phyloP scores from a whole-genome alignment of 257 asterid species.

The Solanum virginianum region DNA sequence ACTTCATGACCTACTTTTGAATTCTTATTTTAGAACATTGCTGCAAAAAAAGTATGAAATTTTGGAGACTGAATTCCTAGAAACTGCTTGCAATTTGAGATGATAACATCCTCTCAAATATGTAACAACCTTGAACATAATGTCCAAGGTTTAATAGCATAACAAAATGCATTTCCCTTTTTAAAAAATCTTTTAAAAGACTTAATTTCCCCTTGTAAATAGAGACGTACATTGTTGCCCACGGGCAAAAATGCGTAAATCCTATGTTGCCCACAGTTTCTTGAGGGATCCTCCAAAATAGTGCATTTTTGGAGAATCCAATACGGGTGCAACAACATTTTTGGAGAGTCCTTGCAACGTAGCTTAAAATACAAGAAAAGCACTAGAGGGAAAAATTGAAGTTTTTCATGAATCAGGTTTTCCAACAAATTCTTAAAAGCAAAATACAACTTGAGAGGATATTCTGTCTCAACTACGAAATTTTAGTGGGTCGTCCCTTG shows the following conservation, averaged over 20 bases:
- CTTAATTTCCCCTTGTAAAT: neutral
- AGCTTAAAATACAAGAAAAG: neutral
- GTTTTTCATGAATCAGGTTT: neutral
- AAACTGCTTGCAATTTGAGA: neutral
- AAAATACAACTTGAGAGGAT: neutral
- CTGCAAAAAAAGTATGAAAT: neutral
- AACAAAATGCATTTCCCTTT: neutral
- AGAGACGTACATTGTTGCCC: neutral
- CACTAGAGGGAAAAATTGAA: neutral
- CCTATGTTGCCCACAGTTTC: neutral
- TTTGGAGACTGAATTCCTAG: neutral
- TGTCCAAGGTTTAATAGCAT: neutral
- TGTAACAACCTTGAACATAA: neutral
- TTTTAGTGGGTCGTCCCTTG: neutral
- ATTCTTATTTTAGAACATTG: neutral
- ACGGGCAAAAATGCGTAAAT: neutral
- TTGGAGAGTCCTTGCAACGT: neutral
- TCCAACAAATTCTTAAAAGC: neutral
- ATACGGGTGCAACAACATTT: neutral
- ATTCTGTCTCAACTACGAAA: neutral
- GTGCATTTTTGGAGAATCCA: neutral
- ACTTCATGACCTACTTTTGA: neutral
- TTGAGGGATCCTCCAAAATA: neutral
- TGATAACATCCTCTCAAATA: neutral
- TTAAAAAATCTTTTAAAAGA: neutral